Percentiles rank a stretch among this genome's conserved stretches.
Conservation (phyloP, 2,329 filamentous ascomycete species). For the Amesomyces nigricolor region DNA sequence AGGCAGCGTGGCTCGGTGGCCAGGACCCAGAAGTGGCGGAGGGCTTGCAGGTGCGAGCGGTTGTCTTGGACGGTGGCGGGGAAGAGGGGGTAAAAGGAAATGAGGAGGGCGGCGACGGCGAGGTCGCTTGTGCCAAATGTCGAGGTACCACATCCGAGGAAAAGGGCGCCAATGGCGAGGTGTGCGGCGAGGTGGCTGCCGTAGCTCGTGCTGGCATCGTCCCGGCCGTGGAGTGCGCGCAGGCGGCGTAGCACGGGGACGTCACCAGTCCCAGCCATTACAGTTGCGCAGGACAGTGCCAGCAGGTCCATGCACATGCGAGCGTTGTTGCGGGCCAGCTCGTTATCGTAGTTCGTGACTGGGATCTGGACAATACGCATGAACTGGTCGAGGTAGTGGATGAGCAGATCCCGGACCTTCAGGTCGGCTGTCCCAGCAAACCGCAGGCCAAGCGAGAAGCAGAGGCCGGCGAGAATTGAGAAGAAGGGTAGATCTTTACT, state of each 20-base stretch:
- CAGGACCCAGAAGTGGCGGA: conserved; percentile 95
- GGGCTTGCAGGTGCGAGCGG: conserved; percentile 87
- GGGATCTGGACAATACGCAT: conserved; percentile 66
- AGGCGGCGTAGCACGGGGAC: conserved; percentile 77
- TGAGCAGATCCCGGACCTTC: conserved; percentile 70
- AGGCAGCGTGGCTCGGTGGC: conserved; percentile 86
- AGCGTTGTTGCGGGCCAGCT: conserved; percentile 74
- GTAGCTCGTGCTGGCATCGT: conserved; percentile 79
- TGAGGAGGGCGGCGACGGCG: conserved; percentile 77
- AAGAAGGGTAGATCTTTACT: conserved; percentile 88
- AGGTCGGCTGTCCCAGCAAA: conserved; percentile 67
- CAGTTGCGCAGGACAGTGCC: conserved; percentile 73
- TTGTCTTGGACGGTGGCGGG: conserved; percentile 89
- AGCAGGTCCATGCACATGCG: conserved; percentile 88
- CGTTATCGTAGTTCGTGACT: conserved; percentile 66
- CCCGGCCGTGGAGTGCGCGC: conserved; percentile 79
- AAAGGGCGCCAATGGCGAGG: conserved; percentile 83
- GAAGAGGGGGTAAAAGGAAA: conserved; percentile 92
- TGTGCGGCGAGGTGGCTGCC: conserved; percentile 91
- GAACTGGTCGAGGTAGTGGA: conserved; percentile 82
- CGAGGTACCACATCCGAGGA: conserved; percentile 85
- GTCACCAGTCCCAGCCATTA: conserved; percentile 96
- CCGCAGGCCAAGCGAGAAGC: conserved; percentile 70
- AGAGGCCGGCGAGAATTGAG: conserved; percentile 84
- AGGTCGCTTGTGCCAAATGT: conserved; percentile 87